Evolutionary conservation across 2,329 filamentous ascomycete genomes (phyloP), one percentile per base, ranked within the genome.

Genomic region (Alternaria angustiovoidea): DNA sequence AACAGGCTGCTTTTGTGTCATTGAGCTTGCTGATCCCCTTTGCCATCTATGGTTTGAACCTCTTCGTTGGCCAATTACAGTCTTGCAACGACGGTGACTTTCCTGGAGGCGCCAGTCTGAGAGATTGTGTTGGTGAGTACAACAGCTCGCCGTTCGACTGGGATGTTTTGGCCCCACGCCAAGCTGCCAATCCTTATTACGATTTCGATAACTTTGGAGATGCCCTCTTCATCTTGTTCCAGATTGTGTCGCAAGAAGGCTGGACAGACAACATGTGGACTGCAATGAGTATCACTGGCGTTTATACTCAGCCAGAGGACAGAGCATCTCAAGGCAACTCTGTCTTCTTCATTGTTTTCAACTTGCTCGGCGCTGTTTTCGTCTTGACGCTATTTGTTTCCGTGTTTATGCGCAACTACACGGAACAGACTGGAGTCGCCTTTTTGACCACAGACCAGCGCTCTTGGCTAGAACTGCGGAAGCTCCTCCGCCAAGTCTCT

Each of bases 331-430:
- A 94, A 72, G 93, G 91, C 41, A 98, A 99, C 67, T 94, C 92
- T 0, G 78, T 98, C 36, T 99, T 97, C 83, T 97, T 99, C 76
- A 88, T 99, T 57, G 85, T 94, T 5, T 99, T 98, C 88, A 99
- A 99, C 80, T 87, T 99, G 75, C 85, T 99, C 70, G 93, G 93
- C 32, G 95, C 95, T 0, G 94, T 99, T 65, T 99, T 99, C 80
- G 91, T 99, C 63, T 85, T 99, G 74, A 99, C 95, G 1, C 83
- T 99, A 74, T 99, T 99, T 78, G 96, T 99, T 48, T 98, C 95
- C 57, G 95, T 99, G 62, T 99, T 99, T 78, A 99, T 99, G 95
- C 92, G 95, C 62, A 99, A 97, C 78, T 99, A 99, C 79, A 99
- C 95, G 0, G 95, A 99, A 79, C 94, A 98, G 79, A 99, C 95